These are phyloP conservation scores for Penicillium nordicum DNA, from an alignment of 2,329 filamentous ascomycete genomes.

Conservation along the genomic window DNA sequence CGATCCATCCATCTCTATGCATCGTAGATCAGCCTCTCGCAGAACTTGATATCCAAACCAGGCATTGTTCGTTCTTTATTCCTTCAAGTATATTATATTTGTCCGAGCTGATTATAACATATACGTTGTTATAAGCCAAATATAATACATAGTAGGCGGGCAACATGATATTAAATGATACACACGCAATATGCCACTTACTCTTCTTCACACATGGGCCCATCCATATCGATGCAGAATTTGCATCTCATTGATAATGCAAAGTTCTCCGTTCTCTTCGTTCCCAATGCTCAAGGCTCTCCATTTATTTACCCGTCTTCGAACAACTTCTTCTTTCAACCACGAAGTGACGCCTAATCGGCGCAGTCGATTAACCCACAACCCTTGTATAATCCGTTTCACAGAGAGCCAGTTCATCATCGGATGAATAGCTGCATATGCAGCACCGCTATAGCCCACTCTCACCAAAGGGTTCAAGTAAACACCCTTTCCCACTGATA, in stretches of 20 bases:
- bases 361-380: constrained; percentile 58
- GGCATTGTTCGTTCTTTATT: not conserved
- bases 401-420: constrained; percentile 47
- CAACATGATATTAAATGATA: not conserved
- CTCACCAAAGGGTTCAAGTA: constrained; percentile 42
- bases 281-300: constrained; percentile 7
- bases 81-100: not conserved
- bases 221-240: constrained; percentile 20
- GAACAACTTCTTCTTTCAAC: constrained; percentile 29
- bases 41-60: not conserved
- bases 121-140: too few relatives aligned
- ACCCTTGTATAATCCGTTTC: constrained; percentile 50
- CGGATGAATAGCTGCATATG: constrained; percentile 25
- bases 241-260: constrained; percentile 26
- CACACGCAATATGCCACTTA: not conserved
- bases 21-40: not conserved
- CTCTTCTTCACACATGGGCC: constrained; percentile 14
- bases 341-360: constrained; percentile 44
- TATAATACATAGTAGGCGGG: not conserved
- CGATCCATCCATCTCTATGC: not conserved
- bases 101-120: not conserved
- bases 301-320: constrained; percentile 39
- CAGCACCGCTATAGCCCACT: constrained; percentile 34
- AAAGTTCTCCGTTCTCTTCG: constrained; percentile 15
- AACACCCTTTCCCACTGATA: constrained; percentile 30